A percentile compares a stretch with the other conserved stretches of the same genome.
Evolutionary conservation across 768 basidiomycete genomes (phyloP).

Genomic region (Rossbeevera mucosa): DNA sequence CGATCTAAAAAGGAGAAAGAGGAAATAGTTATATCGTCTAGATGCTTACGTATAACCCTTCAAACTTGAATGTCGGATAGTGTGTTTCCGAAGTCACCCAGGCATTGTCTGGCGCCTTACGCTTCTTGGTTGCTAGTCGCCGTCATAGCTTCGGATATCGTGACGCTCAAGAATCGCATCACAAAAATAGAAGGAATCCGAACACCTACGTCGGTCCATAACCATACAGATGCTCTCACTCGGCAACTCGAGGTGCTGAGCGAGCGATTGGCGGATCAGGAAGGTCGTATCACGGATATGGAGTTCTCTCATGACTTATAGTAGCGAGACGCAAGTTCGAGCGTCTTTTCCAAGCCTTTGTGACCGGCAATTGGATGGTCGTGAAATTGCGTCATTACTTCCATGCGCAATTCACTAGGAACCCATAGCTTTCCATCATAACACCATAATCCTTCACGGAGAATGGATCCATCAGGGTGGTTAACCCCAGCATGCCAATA

Average conservation of each 20-base stretch:
- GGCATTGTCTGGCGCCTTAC: no score
- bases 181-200: slow-evolving; percentile 8
- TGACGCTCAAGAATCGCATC: slow-evolving; percentile 18
- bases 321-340: no score
- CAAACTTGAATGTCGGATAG: neutral
- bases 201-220: neutral
- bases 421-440: no score
- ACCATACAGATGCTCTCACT: slow-evolving; percentile 1
- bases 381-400: no score
- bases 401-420: no score
- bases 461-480: no score
- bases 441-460: no score
- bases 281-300: slow-evolving; percentile 8
- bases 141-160: slow-evolving; percentile 9
- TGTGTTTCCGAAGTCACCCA: neutral
- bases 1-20: neutral
- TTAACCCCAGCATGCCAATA: no score
- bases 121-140: neutral
- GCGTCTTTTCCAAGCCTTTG: no score
- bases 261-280: slow-evolving; percentile 10
- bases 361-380: no score
- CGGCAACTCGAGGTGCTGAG: slow-evolving; percentile 9
- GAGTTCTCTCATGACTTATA: slow-evolving; percentile 8
- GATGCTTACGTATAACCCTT: neutral
- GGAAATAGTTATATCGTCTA: neutral